Base-by-base conservation (phyloP, 1,139 yeast genomes). In the Hyphopichia burtonii region DNA sequence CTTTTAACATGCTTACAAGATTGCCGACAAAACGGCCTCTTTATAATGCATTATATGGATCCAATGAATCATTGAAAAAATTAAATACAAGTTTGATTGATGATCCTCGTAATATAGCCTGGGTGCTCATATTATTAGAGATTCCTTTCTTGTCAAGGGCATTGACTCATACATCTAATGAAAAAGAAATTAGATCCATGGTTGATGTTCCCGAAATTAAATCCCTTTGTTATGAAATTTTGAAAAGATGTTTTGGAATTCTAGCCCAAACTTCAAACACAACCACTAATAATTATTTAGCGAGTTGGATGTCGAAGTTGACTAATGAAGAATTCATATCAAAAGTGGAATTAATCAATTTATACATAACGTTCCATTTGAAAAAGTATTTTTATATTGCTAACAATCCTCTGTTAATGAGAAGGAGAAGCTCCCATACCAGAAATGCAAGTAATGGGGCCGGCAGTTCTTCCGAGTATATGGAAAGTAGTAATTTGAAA, bases 201-300 rank as follows among this genome's bases (percentile, higher is more conserved):
- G 61, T 70, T 31, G 75, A 75, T 27, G 61, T 72, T 0, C 73
- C 77, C 0, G 86, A 82, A 50, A 71, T 84, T 11, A 75, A 75
- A 46, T 61, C 76, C 0, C 53, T 83, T 14, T 71, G 83, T 19
- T 83, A 81, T 53, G 91, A 86, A 40, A 70, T 89, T 3, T 56
- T 83, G 19, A 86, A 84, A 53, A 68, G 91, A 39, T 63, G 80
- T 3, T 65, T 87, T 32, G 96, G 96, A 0, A 66, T 84, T 4
- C 52, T 88, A 39, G 72, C 93, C 1, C 74, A 81, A 49, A 53
- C 76, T 3, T 70, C 74, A 27, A 58, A 72, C 3, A 52, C 63
- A 0, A 56, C 66, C 11, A 58, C 75, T 2, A 56, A 50, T 17
- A 76, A 74, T 34, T 74, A 75, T 49, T 55, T 85, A 30, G 69